Base-by-base conservation (phyloP, 2,329 filamentous ascomycete genomes). In the Alternaria incomplexa region DNA sequence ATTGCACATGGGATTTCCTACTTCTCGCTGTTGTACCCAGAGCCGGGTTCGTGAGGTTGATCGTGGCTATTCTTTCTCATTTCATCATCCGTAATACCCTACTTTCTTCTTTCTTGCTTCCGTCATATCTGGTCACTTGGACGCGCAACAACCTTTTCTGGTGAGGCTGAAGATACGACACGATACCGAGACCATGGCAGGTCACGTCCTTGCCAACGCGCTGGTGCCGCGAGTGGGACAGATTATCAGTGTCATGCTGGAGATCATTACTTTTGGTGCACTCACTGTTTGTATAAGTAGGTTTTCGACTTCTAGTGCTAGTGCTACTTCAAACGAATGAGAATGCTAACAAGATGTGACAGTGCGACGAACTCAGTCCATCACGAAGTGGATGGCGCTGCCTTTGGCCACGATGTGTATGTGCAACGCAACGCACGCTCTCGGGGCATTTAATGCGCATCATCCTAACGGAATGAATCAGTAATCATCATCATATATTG, bases 401-500 rank as follows among this genome's bases (percentile, higher is more conserved):
- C 69, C 75, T 22, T 48, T 77, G 40, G 67, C 73, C 1, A 71
- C 59, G 22, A 71, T 65, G 62, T 61, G 67, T 70, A 63, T 56
- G 67, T 40, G 48, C 30, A 25, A 40, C 28, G 11, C 2, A 32
- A 40, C n/a, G 2, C 48, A 23, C 22, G 48, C 25, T 15, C 20
- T 52, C 13, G 15, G 48, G n/a, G 48, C 20, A 40, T 40, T 28
- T n/a, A 4, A 40, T 23, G 20, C 12, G 36, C 20, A 36, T 17
- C 8, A 13, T 12, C 15, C 48, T 52, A 32, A 52, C 20, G 4
- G 10, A 20, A 23, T 40, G 13, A n/a, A 36, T 15, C 13, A 90
- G 88, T 90, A 52, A 83, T 90, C 51, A 80, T 90, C 45, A 80
- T 83, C 10, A 87, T 90, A 36, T 90, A 90, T 67, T 43, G 81